Evolutionary conservation across 305 asterid species (phyloP), one percentile per base, ranked within the genome.

Genomic region (Stenogyne calaminthoides): DNA sequence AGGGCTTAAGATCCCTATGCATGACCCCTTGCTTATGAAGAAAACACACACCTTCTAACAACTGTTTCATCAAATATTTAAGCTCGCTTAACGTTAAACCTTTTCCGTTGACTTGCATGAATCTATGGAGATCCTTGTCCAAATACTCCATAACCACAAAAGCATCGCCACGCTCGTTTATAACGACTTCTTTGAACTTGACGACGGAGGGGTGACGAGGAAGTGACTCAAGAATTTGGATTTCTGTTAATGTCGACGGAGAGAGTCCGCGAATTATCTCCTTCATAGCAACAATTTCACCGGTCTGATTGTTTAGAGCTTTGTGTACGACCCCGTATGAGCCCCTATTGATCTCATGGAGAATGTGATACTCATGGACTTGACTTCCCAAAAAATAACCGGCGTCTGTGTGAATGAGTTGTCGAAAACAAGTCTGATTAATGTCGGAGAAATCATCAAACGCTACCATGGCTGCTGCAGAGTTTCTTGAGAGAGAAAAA

Each of bases 91-190:
- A 0, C 0, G 10, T 2, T 1, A 52, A 19, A 10, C 19, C 6
- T 10, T 5, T 3, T 0, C 0, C 4, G 20, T 0, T 37, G 0
- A 11, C 1, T 4, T 22, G 14, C 36, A 56, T 56, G 2, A 2
- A 40, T 12, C 51, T 2, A 1, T 1, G 0, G 0, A 73, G 67
- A 4, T 74, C 78, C 36, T 4, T n/a, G 12, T 56, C 64, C 3
- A 64, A 0, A 9, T 64, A 63, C 59, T 72, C 77, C 77, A 65
- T 72, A 16, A 46, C 76, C 6, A 71, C 39, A 25, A n/a, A 60
- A 0, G 34, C 69, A 1, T n/a, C 2, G 1, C 12, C 19, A 6
- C 9, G 1, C 10, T 42, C 75, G 9, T 71, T 68, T 8, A 4
- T 0, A 0, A 44, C 46, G 20, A 44, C 75, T 40, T 46, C 14